Evolutionary conservation across 179 eudicot genomes (phyloP).

Genomic region (Actinidia arguta): DNA sequence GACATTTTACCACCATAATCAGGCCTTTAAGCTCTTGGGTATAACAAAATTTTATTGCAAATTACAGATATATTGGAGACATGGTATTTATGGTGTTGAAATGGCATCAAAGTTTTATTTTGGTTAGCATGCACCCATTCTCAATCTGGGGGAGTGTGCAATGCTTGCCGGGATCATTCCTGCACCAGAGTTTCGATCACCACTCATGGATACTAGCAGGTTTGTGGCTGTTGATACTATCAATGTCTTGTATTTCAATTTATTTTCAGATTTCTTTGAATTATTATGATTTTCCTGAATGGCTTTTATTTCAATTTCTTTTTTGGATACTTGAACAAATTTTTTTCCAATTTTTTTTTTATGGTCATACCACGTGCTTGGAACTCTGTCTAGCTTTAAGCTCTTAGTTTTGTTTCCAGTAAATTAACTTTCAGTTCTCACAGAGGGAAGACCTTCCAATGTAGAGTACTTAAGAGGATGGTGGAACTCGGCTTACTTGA

Average conservation of each 20-base stretch:
- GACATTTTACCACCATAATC: too few species aligned
- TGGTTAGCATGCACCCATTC: slow-evolving; percentile 27
- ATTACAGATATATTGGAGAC: slow-evolving; percentile 29
- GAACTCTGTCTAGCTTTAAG: neutral
- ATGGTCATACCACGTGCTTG: neutral
- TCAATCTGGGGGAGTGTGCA: slow-evolving; percentile 24
- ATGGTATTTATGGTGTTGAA: slow-evolving; percentile 30
- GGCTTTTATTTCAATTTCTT: neutral
- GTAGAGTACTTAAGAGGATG: slow-evolving; percentile 29
- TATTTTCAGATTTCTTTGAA: too few species aligned
- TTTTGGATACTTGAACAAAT: too few species aligned
- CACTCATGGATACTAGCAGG: slow-evolving; percentile 21
- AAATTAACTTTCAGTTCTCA: neutral
- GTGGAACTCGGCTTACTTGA: slow-evolving; percentile 29
- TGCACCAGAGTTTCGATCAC: slow-evolving; percentile 28
- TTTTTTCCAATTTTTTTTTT: neutral
- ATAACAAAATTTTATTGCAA: slow-evolving; percentile 8
- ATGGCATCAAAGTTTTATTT: slow-evolving; percentile 25
- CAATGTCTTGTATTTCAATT: neutral
- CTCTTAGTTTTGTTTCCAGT: neutral
- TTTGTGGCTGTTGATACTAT: neutral
- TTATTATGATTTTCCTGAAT: too few species aligned
- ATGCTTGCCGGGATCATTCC: slow-evolving; percentile 30
- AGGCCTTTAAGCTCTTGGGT: neutral
- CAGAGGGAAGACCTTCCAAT: slow-evolving; percentile 28